Conservation (phyloP, 495 filamentous ascomycete species). For the Penicillium fimorum region DNA sequence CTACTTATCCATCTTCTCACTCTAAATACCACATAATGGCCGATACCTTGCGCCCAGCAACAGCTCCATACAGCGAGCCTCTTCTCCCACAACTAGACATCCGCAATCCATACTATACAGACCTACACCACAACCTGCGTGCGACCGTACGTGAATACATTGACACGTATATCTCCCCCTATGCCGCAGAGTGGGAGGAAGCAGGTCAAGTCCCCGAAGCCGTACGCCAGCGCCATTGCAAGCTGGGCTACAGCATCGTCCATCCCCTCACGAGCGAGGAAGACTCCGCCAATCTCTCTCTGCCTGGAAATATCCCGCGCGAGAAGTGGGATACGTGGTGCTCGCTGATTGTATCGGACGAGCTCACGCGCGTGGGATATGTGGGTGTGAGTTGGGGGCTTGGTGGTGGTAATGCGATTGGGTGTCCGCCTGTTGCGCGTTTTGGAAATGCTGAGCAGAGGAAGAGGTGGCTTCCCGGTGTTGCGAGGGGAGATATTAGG, state of each 20-base stretch:
- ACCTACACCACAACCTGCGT: conserved; percentile 45
- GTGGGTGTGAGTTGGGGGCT: conserved; percentile 49
- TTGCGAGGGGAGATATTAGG: conserved; percentile 46
- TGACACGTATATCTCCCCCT: conserved; percentile 43
- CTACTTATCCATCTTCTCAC: background rate
- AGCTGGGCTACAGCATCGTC: conserved; percentile 39
- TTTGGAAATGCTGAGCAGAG: conserved; percentile 52
- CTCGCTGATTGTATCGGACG: conserved; percentile 46
- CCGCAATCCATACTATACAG: conserved; percentile 48
- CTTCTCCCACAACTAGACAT: conserved; percentile 41
- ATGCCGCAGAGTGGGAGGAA: conserved; percentile 50
- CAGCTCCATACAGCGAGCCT: conserved; percentile 43
- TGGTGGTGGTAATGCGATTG: conserved; percentile 53
- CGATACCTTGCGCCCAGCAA: conserved; percentile 24
- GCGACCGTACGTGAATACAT: conserved; percentile 46
- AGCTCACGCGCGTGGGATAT: conserved; percentile 44
- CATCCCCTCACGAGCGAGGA: conserved; percentile 38
- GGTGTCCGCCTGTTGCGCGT: conserved; percentile 52
- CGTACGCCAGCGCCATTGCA: conserved; percentile 37
- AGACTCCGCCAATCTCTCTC: conserved; percentile 30
- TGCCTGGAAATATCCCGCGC: conserved; percentile 41
- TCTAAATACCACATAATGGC: conserved; percentile 19
- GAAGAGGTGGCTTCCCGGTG: conserved; percentile 46
- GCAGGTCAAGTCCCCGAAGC: conserved; percentile 43
- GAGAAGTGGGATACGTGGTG: conserved; percentile 54